Base-by-base conservation (phyloP, 1,284 basidiomycete species). In the Tylopilus sp. region DNA sequence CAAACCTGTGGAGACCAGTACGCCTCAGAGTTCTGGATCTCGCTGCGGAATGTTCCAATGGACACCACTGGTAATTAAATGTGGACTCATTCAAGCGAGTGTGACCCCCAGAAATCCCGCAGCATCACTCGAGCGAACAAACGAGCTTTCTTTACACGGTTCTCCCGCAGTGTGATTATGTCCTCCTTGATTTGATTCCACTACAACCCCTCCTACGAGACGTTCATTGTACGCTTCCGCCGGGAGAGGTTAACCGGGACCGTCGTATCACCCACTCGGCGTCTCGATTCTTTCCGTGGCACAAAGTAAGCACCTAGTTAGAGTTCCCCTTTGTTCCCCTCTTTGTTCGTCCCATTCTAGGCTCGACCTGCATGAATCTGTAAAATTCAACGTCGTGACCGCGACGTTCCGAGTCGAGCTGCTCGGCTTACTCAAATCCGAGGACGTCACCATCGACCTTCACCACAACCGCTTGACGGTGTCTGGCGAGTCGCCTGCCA, bases 381-480 rank as follows among this genome's bases (percentile, higher is more conserved):
- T 54, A 18, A 64, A 70, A 2, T 59, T 57, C 12, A 75, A 76
- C 53, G 36, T 57, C 8, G 67, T 78, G 15, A 72, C 70, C 0
- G 75, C 75, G 6, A 70, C 67, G 0, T 74, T 78, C 51, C n/a
- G n/a, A n/a, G n/a, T n/a, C n/a, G 73, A 77, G 50, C 59, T 78
- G 28, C 74, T 75, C 2, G 71, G 75, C 0, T 39, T 77, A 46
- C n/a, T n/a, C n/a, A 67, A 64, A 53, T 67, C 71, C 47, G 68
- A 73, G 38, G 65, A 74, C 18, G 62, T 78, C 39, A 31, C 54
- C 11, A 68, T 77, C 41, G 70, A 75, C 48, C 56, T 74, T 38
- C 69, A 71, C 39, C 64, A 72, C 43, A 65, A 71, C 52, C 67
- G 68, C 33, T 62, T 79, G 50, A 72, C 62, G 15, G 55, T 80